Conservation (phyloP, 805 yeast genomes). For the Millerago galiae region DNA sequence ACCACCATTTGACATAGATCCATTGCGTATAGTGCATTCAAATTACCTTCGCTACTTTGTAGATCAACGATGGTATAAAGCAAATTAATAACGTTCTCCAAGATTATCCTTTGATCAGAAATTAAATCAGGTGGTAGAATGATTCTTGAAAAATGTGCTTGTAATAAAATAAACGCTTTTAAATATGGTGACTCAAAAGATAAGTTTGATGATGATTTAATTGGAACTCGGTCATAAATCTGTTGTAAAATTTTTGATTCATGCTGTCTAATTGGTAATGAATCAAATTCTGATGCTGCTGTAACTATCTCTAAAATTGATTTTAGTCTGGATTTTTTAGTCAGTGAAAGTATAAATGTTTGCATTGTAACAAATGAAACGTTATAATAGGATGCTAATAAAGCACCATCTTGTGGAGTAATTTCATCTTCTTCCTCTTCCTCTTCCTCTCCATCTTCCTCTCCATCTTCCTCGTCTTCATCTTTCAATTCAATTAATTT, state of each 20-base stretch:
- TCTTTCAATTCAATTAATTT: conserved; percentile 54
- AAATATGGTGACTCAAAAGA: conserved; percentile 44
- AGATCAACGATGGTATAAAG: conserved; percentile 68
- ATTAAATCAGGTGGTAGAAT: conserved; percentile 54
- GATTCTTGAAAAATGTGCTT: conserved; percentile 73
- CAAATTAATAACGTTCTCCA: conserved; percentile 43
- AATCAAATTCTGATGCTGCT: conserved; percentile 69
- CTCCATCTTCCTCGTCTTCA: too few relatives aligned
- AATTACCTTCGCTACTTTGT: conserved; percentile 70
- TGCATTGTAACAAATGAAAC: conserved; percentile 64
- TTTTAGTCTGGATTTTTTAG: conserved; percentile 49
- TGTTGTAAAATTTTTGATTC: conserved; percentile 46
- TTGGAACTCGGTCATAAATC: conserved; percentile 56
- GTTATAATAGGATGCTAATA: conserved; percentile 70
- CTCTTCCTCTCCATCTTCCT: conserved; percentile 28
- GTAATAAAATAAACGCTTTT: conserved; percentile 70
- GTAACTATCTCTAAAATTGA: conserved; percentile 60
- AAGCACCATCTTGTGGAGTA: conserved; percentile 59
- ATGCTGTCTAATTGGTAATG: conserved; percentile 51
- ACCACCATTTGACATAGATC: conserved; percentile 83
- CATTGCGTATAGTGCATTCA: conserved; percentile 77
- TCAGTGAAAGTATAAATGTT: conserved; percentile 44
- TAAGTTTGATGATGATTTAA: conserved; percentile 37
- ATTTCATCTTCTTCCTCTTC: conserved; percentile 32
- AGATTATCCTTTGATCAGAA: conserved; percentile 47